phyloP scores from a whole-genome alignment of 345 rosid genomes.

The Hibiscus syriacus region DNA sequence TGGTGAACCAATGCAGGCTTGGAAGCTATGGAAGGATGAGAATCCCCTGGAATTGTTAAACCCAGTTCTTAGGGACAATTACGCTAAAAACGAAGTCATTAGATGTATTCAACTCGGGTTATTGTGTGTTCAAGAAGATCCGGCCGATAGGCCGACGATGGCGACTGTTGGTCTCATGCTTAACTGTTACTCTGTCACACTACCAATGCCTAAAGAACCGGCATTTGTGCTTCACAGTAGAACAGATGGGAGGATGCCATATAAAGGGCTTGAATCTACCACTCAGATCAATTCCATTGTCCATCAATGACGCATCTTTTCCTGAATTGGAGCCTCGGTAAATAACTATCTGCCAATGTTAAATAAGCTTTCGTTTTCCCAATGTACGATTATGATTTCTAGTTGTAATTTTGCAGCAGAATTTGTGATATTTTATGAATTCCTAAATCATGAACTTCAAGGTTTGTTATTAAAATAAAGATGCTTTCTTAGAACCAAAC shows the following conservation, averaged over 20 bases:
- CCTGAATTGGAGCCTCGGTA: constrained; percentile 8
- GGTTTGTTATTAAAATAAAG: no score
- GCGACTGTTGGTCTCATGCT: constrained; percentile 25
- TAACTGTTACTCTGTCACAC: constrained; percentile 7
- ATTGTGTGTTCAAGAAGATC: no score
- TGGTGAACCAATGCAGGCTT: no score
- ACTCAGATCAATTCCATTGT: neutral
- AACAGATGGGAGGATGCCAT: neutral
- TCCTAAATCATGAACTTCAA: no score
- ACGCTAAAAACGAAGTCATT: constrained; percentile 24
- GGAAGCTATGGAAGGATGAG: constrained; percentile 28
- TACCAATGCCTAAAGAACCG: constrained; percentile 2
- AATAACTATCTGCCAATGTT: neutral
- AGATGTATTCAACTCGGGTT: no score
- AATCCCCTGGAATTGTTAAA: constrained; percentile 26
- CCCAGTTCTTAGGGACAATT: constrained; percentile 11
- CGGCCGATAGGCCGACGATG: no score
- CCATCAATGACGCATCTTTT: neutral
- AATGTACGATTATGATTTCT: no score
- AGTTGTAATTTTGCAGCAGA: no score
- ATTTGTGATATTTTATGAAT: no score
- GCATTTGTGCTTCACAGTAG: neutral
- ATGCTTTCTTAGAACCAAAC: no score
- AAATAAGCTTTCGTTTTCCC: neutral
- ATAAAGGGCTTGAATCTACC: neutral